phyloP scores from a whole-genome alignment of 495 filamentous ascomycete genomes.

The Penicillium robsamsonii region DNA sequence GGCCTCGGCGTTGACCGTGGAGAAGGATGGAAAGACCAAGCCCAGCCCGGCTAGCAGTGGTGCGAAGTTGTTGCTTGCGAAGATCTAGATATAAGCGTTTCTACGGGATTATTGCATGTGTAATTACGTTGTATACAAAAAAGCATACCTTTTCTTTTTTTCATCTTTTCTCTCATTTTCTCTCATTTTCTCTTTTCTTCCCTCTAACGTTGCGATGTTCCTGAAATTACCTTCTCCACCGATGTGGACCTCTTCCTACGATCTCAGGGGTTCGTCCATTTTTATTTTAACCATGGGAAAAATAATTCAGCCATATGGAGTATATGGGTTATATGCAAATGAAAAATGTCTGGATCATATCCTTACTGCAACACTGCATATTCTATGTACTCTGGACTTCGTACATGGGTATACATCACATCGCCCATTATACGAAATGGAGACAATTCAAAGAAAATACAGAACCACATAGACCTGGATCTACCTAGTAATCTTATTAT shows the following conservation, averaged over 20 bases:
- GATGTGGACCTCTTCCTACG: slow-evolving; percentile 13
- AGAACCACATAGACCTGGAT: background rate
- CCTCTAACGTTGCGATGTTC: background rate
- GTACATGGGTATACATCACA: background rate
- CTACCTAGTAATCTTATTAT: background rate
- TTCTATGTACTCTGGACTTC: no score
- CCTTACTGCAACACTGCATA: background rate
- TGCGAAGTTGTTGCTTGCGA: slow-evolving; percentile 45
- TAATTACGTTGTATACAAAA: slow-evolving; percentile 18
- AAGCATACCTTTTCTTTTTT: slow-evolving; percentile 18
- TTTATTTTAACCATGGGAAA: background rate
- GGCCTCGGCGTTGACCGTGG: slow-evolving; percentile 41
- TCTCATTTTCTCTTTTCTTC: background rate
- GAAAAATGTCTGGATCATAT: background rate
- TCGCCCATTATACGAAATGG: background rate
- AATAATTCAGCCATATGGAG: background rate
- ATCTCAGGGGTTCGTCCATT: slow-evolving; percentile 29
- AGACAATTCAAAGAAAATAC: background rate
- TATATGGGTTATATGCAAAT: no score
- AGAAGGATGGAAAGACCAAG: slow-evolving; percentile 34
- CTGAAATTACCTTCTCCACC: slow-evolving; percentile 25
- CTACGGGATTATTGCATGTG: slow-evolving; percentile 14
- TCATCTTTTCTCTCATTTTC: background rate
- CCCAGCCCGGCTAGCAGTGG: slow-evolving; percentile 41
- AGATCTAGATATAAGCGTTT: slow-evolving; percentile 34